Evolutionary conservation across 805 yeast species (phyloP).

Genomic region (Ogataea parapolymorpha): DNA sequence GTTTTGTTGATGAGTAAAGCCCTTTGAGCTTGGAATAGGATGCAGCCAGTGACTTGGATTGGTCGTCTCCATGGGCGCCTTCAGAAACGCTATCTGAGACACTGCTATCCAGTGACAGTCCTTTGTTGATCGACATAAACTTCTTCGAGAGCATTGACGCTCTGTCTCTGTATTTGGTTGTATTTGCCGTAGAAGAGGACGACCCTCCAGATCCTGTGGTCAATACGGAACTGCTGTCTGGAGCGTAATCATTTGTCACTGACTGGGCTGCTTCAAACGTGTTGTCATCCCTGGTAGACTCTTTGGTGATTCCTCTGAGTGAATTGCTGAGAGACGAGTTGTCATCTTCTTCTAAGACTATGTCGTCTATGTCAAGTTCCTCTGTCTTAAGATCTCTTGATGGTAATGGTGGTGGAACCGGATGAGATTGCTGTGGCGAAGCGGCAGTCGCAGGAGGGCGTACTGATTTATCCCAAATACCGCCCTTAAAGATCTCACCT

Average conservation of each 20-base stretch:
- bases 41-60: conserved; percentile 32
- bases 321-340: not conserved
- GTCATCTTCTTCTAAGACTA: not conserved
- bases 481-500: conserved; percentile 80
- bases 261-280: not conserved
- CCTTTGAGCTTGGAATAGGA: conserved; percentile 61
- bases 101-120: not conserved
- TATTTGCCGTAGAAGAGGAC: conserved; percentile 2
- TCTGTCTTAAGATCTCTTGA: not conserved
- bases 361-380: not conserved
- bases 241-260: not conserved
- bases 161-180: conserved; percentile 11
- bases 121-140: conserved; percentile 1
- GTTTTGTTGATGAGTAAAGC: conserved; percentile 59
- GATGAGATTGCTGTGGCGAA: not conserved
- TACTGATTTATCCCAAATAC: conserved; percentile 71
- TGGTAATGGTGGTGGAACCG: conserved; percentile 1
- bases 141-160: conserved; percentile 15
- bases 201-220: conserved; percentile 7
- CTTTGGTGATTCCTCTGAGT: not conserved
- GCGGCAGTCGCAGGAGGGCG: conserved; percentile 16
- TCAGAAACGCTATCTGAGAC: not conserved
- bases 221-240: conserved; percentile 1
- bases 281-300: not conserved
- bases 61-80: not conserved